Evolutionary conservation across 2,329 filamentous ascomycete species (phyloP).

Genomic region (Paracoccidioides lutzii): DNA sequence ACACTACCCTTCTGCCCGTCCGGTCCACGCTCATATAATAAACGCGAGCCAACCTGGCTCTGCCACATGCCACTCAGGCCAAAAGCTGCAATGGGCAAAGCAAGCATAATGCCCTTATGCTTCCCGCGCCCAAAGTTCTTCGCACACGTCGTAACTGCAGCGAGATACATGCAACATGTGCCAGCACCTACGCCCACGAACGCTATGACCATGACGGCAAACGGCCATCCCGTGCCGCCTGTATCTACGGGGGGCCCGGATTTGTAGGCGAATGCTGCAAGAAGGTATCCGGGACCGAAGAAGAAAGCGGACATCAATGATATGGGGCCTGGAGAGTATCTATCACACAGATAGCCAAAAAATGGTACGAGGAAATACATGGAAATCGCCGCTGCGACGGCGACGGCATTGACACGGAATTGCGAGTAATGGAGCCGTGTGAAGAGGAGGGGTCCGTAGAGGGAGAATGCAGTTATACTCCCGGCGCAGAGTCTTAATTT

Average conservation of each 20-base stretch:
- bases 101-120: constrained; percentile 77
- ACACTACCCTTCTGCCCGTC: constrained; percentile 52
- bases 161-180: constrained; percentile 80
- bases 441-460: constrained; percentile 87
- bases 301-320: constrained; percentile 58
- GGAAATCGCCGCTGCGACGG: constrained; percentile 72
- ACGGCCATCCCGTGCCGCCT: constrained; percentile 51
- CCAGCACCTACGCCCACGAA: constrained; percentile 74
- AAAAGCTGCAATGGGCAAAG: constrained; percentile 81
- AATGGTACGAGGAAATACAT: constrained; percentile 87
- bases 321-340: constrained; percentile 65
- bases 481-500: constrained; percentile 58
- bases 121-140: constrained; percentile 94
- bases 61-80: constrained; percentile 93
- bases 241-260: constrained; percentile 42
- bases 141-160: constrained; percentile 84
- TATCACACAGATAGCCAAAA: constrained; percentile 85
- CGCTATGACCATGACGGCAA: constrained; percentile 69
- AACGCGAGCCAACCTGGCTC: constrained; percentile 68
- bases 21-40: constrained; percentile 57
- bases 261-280: constrained; percentile 68
- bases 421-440: constrained; percentile 77
- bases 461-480: constrained; percentile 82
- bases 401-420: constrained; percentile 79
- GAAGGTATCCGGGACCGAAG: constrained; percentile 69